Evolutionary conservation across 108 stramenopile species (phyloP).

Genomic region (Ochromonas danica): DNA sequence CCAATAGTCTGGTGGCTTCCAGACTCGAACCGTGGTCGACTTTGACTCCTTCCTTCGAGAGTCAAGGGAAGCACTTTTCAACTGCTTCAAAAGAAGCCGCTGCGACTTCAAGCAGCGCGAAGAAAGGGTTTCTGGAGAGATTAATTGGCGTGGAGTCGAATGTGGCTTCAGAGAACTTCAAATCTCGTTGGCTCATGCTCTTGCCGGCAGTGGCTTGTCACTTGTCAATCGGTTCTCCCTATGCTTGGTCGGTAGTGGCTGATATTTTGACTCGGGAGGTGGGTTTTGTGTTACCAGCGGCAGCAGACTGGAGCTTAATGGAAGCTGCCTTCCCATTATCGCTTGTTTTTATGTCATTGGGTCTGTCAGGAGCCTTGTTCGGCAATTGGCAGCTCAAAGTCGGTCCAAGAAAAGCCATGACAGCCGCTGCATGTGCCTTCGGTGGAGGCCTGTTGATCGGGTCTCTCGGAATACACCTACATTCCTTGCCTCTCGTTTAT

Average conservation of each 20-base stretch:
- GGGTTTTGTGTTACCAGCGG: slow-evolving; percentile 55
- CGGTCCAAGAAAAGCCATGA: slow-evolving; percentile 53
- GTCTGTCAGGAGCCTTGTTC: slow-evolving; percentile 61
- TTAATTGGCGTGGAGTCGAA: not conserved
- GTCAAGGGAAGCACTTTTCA: too few species aligned
- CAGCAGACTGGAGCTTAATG: slow-evolving; percentile 59
- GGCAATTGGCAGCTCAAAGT: slow-evolving; percentile 66
- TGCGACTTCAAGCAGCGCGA: too few species aligned
- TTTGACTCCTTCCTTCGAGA: too few species aligned
- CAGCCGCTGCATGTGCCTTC: slow-evolving; percentile 55
- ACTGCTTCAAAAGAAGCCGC: too few species aligned
- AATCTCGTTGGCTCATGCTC: slow-evolving; percentile 53
- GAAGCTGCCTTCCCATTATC: slow-evolving; percentile 69
- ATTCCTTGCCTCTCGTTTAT: slow-evolving; percentile 73
- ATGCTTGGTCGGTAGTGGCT: slow-evolving; percentile 58
- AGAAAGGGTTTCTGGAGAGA: too few species aligned
- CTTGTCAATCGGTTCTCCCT: slow-evolving; percentile 55
- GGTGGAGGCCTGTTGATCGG: slow-evolving; percentile 57
- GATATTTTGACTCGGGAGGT: slow-evolving; percentile 49
- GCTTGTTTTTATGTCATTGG: slow-evolving; percentile 64
- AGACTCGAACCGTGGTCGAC: too few species aligned
- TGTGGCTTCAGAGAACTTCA: slow-evolving; percentile 27
- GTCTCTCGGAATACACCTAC: slow-evolving; percentile 58
- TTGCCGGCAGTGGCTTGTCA: slow-evolving; percentile 44
- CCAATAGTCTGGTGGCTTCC: too few species aligned